These are phyloP conservation scores for Blastobotrys illinoisensis DNA, from an alignment of 1,139 yeast genomes.

Conservation along the genomic window DNA sequence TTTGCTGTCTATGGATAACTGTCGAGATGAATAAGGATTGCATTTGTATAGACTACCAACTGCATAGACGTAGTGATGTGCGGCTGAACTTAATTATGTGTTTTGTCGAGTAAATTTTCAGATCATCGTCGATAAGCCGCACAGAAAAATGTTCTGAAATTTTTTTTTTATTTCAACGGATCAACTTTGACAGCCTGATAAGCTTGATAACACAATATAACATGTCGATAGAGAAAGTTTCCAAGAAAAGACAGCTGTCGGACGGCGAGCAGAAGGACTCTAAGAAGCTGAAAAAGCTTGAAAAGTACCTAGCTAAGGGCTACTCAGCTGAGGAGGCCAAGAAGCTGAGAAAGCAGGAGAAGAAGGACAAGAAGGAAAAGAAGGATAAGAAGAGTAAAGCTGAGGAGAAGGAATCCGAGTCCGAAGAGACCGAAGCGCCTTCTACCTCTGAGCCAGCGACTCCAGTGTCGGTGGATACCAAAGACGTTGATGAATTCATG, in stretches of 20 bases:
- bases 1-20: too few relatives aligned
- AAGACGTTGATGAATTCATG: slow-evolving; percentile 58
- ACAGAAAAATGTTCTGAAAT: slow-evolving; percentile 2
- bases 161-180: slow-evolving; percentile 7
- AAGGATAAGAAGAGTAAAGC: slow-evolving; percentile 47
- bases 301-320: slow-evolving; percentile 19
- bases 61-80: not conserved
- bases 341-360: slow-evolving; percentile 22
- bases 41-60: too few relatives aligned
- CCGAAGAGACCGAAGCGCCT: slow-evolving; percentile 17
- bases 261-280: slow-evolving; percentile 13
- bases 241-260: slow-evolving; percentile 6
- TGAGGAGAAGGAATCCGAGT: slow-evolving; percentile 38
- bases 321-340: slow-evolving; percentile 21
- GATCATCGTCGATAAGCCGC: not conserved
- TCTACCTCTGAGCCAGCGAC: slow-evolving; percentile 1
- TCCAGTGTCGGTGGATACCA: slow-evolving; percentile 35
- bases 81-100: not conserved
- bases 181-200: slow-evolving; percentile 2
- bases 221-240: slow-evolving; percentile 3
- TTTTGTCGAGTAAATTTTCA: not conserved
- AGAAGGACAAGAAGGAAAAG: slow-evolving; percentile 37
- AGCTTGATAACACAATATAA: slow-evolving; percentile 1
- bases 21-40: too few relatives aligned
- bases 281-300: slow-evolving; percentile 14